Evolutionary conservation across 306 rosid genomes (phyloP).

Genomic region (Prosopis cineraria): DNA sequence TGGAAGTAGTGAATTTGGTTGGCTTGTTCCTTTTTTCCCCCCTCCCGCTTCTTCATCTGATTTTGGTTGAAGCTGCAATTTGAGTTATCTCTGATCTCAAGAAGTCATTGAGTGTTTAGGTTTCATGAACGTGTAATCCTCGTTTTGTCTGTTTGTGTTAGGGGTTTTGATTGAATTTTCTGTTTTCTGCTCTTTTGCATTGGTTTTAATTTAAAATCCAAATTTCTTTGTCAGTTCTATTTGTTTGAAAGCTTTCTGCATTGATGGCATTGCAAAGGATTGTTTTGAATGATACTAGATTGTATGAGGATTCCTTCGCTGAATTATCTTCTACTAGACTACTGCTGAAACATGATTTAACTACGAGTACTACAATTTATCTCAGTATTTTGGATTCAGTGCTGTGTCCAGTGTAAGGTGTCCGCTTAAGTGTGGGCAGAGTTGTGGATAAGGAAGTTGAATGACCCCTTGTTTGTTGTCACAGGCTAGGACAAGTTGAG

Average conservation of each 20-base stretch:
- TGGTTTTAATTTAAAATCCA: not conserved
- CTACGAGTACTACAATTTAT: not conserved
- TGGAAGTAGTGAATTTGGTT: not conserved
- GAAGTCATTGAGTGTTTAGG: not conserved
- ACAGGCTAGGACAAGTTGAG: slow-evolving; percentile 78
- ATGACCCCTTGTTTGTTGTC: slow-evolving; percentile 5
- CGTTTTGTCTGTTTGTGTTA: not conserved
- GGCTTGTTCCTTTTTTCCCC: not conserved
- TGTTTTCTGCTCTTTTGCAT: not conserved
- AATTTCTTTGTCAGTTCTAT: not conserved
- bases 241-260: not conserved
- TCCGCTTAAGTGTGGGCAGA: not conserved
- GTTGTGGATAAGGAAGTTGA: not conserved
- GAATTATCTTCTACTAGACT: not conserved
- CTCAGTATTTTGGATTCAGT: slow-evolving; percentile 14
- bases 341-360: not conserved
- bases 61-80: not conserved
- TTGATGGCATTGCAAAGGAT: not conserved
- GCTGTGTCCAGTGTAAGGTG: slow-evolving; percentile 6
- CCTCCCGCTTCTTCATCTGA: not conserved
- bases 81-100: not conserved
- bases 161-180: not conserved
- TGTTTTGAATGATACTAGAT: not conserved
- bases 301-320: not conserved
- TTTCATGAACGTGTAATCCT: not conserved